Base-by-base conservation (phyloP, 75 land plant genomes). In the Larix kaempferi region DNA sequence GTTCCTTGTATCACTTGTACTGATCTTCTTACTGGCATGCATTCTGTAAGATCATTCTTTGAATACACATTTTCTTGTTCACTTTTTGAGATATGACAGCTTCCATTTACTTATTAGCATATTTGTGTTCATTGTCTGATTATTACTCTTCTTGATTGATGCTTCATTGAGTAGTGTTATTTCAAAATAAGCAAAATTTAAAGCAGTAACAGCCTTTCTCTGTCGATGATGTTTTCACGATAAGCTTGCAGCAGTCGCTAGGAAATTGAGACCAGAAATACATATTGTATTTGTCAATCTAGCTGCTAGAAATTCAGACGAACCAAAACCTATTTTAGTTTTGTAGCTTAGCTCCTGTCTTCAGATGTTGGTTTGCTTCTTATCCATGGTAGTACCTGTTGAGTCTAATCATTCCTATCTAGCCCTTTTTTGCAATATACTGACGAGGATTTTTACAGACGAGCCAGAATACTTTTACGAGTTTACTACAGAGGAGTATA, bases 401-500 rank as follows among this genome's bases (percentile, higher is more conserved):
- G 10, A 49, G 10, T 49, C 54, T 49, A 11, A 49, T 10, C 54
- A 49, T 49, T 49, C 12, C 54, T 49, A 10, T 49, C 54, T 49
- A 49, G 2, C 10, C 12, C 10, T 49, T 14, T 21, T 55, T 57
- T 37, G 25, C 29, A 3, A 27, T 29, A 27, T 60, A 71, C 12
- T 77, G 63, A 19, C 27, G 8, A 21, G 23, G 27, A 55, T 59
- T 79, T 63, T 84, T 5, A 64, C 85, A 86, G 96, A 94, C 16
- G 93, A 88, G 81, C 55, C 87, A 23, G 98, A 95, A 74, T 91
- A 86, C 26, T 92, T 87, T 77, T 95, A 90, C 77, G 98, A 93
- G 17, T 91, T 95, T 75, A 95, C 93, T 60, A 80, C 88, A 15
- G 98, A 87, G 57, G 95, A 95, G 73, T 95, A 95, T 85, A 85